phyloP scores from a whole-genome alignment of 2,329 filamentous ascomycete genomes.

The Hymenoscyphus albidus region DNA sequence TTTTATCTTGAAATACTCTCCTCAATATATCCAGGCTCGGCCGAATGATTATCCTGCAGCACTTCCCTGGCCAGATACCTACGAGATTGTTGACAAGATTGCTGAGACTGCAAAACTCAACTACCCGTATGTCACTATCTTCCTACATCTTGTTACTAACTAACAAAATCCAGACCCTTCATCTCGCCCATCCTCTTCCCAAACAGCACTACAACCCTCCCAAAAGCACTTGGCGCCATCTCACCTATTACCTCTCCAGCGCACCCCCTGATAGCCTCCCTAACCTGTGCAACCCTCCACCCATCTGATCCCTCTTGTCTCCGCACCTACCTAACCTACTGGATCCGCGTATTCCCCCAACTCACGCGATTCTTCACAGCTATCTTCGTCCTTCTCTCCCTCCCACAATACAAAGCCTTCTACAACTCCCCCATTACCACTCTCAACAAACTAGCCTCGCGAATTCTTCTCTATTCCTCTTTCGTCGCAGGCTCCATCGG shows the following conservation, averaged over 20 bases:
- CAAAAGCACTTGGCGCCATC: conserved; percentile 62
- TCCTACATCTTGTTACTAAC: conserved; percentile 21
- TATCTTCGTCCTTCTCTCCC: conserved; percentile 63
- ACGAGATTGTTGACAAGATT: conserved; percentile 75
- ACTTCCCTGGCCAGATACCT: conserved; percentile 69
- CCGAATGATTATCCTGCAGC: conserved; percentile 64
- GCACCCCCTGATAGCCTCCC: conserved; percentile 77
- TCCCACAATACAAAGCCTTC: conserved; percentile 64
- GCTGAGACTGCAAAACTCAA: conserved; percentile 74
- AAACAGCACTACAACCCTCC: conserved; percentile 60
- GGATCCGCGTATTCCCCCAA: conserved; percentile 75
- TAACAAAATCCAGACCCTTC: conserved; percentile 54
- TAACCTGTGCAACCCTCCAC: conserved; percentile 88
- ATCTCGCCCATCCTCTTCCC: conserved; percentile 86
- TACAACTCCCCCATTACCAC: conserved; percentile 66
- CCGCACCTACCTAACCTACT: conserved; percentile 83
- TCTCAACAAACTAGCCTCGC: conserved; percentile 61
- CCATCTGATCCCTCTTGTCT: conserved; percentile 83
- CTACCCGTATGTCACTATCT: conserved; percentile 65
- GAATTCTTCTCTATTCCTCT: conserved; percentile 69
- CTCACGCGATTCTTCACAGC: conserved; percentile 74
- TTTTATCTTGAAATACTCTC: conserved; percentile 67
- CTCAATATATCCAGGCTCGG: conserved; percentile 71
- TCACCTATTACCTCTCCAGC: conserved; percentile 77
- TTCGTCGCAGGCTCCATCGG: conserved; percentile 82